Evolutionary conservation across 1,284 basidiomycete species (phyloP), one percentile per base, ranked within the genome.

Genomic region (Tylopilus sp.): DNA sequence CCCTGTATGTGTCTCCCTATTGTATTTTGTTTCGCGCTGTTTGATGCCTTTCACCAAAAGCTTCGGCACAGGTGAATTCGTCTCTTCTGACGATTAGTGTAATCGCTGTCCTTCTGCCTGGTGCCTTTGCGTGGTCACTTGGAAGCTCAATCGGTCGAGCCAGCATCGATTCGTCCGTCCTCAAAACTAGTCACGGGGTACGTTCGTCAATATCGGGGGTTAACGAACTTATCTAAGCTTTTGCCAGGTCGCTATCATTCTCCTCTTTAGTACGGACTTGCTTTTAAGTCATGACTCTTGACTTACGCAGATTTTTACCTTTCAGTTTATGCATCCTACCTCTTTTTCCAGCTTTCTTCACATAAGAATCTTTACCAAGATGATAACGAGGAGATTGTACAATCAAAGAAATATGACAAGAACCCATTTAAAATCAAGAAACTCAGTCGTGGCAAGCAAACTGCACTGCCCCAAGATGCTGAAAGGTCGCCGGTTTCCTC

Each of bases 301-400:
- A n/a, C 46, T 55, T 41, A 50, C 6, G 23, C 2, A 18, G 35
- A 26, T 37, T 41, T 37, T 18, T 37, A 37, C 16, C 18, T 23
- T 31, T 49, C 12, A 86, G 83, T 86, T 48, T 92, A 93, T 66
- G 65, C 67, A 2, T 78, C 75, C 19, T 92, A 90, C 63, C 76
- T 95, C 15, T 64, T 86, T 40, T 96, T 96, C 76, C 91, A 94
- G 64, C 81, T 96, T 10, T 91, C 82, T 66, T 89, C 90, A 0
- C 92, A 96, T 69, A 78, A 86, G 39, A 68, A 76, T 30, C 71
- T 94, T 6, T 95, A 90, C 63, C 68, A 77, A 10, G 84, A 86
- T 37, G 59, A 71, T 30, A 63, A 65, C 2, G 67, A 73, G 19
- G 64, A 71, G 15, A 55, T 59, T 39, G 6, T 28, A 16, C 48